Evolutionary conservation across 202 grass and related monocot species (phyloP).

Genomic region (Cymbopogon flexuosus): DNA sequence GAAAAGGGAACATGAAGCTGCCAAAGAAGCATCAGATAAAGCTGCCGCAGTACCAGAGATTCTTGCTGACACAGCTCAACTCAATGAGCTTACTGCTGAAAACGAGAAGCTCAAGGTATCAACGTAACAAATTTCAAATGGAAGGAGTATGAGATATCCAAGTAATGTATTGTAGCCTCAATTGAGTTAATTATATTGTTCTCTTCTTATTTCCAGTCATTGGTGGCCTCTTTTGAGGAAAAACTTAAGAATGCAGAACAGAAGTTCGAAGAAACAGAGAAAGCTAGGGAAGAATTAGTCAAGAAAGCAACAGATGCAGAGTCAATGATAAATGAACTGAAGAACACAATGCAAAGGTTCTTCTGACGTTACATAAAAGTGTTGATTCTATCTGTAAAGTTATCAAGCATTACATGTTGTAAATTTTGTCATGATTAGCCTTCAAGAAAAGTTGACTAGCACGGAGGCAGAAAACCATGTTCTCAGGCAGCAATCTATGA

Average conservation of each 20-base stretch:
- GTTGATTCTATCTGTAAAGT: slow-evolving; percentile 14
- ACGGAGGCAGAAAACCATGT: slow-evolving; percentile 72
- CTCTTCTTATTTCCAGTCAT: slow-evolving; percentile 42
- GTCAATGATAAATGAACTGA: slow-evolving; percentile 63
- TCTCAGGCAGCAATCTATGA: slow-evolving; percentile 66
- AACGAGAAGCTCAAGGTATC: slow-evolving; percentile 83
- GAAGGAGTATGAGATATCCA: neutral
- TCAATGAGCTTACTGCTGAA: slow-evolving; percentile 68
- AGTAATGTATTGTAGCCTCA: slow-evolving; percentile 17
- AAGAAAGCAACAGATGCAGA: slow-evolving; percentile 69
- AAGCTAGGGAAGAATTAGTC: slow-evolving; percentile 45
- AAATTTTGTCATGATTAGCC: slow-evolving; percentile 47
- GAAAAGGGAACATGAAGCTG: slow-evolving; percentile 49
- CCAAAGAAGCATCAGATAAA: slow-evolving; percentile 56
- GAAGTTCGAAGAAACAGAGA: slow-evolving; percentile 67
- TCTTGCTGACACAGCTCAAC: slow-evolving; percentile 51
- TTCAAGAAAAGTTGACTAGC: slow-evolving; percentile 74
- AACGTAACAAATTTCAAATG: neutral
- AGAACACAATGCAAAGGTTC: slow-evolving; percentile 77
- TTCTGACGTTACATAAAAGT: slow-evolving; percentile 25
- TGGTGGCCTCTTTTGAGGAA: slow-evolving; percentile 68
- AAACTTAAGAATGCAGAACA: slow-evolving; percentile 77
- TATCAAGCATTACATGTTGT: slow-evolving; percentile 28
- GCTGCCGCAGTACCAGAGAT: slow-evolving; percentile 51
- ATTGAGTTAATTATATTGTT: neutral